Evolutionary conservation across 2,329 filamentous ascomycete genomes (phyloP), one percentile per base, ranked within the genome.

Genomic region (Pseudogymnoascus pannorum): DNA sequence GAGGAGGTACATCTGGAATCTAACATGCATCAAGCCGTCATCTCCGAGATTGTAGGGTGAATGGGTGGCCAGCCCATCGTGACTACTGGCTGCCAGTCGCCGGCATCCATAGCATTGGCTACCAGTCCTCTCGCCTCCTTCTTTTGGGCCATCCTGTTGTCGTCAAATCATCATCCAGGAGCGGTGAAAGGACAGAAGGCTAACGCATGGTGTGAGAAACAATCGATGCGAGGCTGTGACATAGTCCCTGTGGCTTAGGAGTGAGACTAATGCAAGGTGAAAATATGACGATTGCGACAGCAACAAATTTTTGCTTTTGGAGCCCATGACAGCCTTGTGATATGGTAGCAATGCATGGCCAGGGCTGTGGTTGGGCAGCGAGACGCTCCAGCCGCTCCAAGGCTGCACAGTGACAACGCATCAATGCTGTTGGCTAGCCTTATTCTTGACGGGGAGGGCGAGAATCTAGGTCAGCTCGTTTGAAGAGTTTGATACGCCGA

Each of bases 311-410:
- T 54, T 54, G 48, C 48, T 54, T 54, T 54, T 54, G 48, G 26
- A 31, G 26, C n/a, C 44, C 48, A 12, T 20, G 24, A 7, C 57
- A 40, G 57, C 57, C 57, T 58, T 38, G 33, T 38, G 18, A 54
- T 58, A 58, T 58, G 57, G 57, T 40, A 68, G 73, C 64, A 64
- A 54, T 61, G 60, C 59, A 65, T 64, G 68, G 68, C 60, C 64
- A 69, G 68, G 64, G 63, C 70, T 73, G 70, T 72, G 71, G 78
- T 81, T 81, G 79, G 79, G 78, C 75, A 79, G 69, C 72, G 75
- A 77, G 73, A 73, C 76, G 74, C 75, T 72, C 63, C 74, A 75
- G 69, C 75, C 75, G 74, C 76, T 74, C 71, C 31, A 40, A 22
- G 57, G 31, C 31, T 35, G 68, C 68, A 66, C 70, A 63, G 65